A percentile compares a stretch with the other conserved stretches of the same genome.
Conservation (phyloP, 768 basidiomycete species). For the Boletus rubescentipes region DNA sequence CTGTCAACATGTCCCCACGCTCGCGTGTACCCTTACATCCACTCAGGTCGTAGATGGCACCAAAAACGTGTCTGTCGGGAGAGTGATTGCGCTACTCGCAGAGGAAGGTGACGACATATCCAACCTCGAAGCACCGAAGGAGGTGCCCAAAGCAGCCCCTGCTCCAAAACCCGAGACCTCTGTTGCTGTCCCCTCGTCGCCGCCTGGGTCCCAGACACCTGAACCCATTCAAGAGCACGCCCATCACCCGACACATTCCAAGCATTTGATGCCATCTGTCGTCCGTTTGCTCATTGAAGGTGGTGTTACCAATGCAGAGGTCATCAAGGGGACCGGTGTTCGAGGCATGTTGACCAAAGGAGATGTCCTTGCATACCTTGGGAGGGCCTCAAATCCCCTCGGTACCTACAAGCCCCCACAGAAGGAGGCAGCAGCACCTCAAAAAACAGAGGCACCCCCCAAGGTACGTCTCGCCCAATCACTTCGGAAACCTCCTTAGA, state of each 20-base stretch:
- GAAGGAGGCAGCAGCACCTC: conserved; percentile 24
- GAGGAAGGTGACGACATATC: conserved; percentile 97
- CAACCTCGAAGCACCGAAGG: conserved; percentile 64
- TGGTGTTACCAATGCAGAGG: conserved; percentile 53
- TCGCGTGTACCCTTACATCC: neutral
- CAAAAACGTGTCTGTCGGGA: conserved; percentile 84
- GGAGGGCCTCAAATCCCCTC: conserved; percentile 73
- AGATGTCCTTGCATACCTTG: conserved; percentile 84
- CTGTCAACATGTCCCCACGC: neutral
- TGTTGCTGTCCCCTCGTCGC: conserved; percentile 20
- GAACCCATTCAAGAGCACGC: conserved; percentile 24
- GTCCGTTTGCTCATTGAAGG: conserved; percentile 67
- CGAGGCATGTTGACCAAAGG: conserved; percentile 97
- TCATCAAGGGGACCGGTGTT: conserved; percentile 85
- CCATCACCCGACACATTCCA: conserved; percentile 47
- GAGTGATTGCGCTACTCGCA: conserved; percentile 86
- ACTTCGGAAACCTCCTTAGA: neutral
- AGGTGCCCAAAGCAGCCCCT: conserved; percentile 26
- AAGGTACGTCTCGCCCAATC: conserved; percentile 34
- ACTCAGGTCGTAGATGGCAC: conserved; percentile 70
- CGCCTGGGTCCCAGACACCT: conserved; percentile 18
- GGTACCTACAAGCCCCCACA: conserved; percentile 66
- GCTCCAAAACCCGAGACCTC: conserved; percentile 22
- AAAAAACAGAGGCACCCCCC: conserved; percentile 36
- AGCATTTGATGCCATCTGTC: conserved; percentile 89